Evolutionary conservation across 2,329 filamentous ascomycete species (phyloP), one percentile per base, ranked within the genome.

Genomic region (Penicillium sumatraense): DNA sequence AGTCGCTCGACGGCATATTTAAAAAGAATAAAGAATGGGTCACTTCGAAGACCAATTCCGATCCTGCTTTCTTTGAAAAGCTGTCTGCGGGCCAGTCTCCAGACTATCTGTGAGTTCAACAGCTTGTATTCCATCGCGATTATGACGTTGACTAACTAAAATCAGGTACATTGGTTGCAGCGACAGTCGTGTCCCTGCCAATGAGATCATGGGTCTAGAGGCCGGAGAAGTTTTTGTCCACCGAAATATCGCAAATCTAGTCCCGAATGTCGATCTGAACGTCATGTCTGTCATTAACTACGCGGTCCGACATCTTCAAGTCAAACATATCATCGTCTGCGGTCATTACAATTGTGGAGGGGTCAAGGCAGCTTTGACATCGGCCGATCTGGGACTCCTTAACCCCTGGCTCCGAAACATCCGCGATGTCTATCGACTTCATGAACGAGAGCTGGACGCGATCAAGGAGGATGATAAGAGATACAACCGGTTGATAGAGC

Each of bases 321-420:
- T 90, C 64, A 82, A 87, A 72, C 86, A 90, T 73, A 83, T 90
- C 49, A 81, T 90, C 52, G 81, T 90, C 10, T 89, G 86, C 74
- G 87, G 87, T 1, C 88, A 90, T 78, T 84, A 86, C 46, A 76
- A 76, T 52, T 90, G 88, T 71, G 87, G 87, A 31, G 87, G 87
- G n/a, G 85, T 87, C 44, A 80, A 80, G 13, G 87, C 86, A 0
- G 83, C 86, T 5, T 40, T 71, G 69, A 89, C 86, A 0, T 83
- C 87, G 64, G 83, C 87, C 71, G 87, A 90, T 68, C 75, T 90
- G 53, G 88, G 88, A 48, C 73, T 90, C 27, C 77, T 90, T 54
- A 90, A 90, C 77, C 87, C 87, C 1, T 90, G 88, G 88, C 81
- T 90, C 2, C 63, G 72, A 60, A 59, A 89, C 76, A 89, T 90